phyloP scores from a whole-genome alignment of 257 asterid genomes.

The Penstemon eatonii region DNA sequence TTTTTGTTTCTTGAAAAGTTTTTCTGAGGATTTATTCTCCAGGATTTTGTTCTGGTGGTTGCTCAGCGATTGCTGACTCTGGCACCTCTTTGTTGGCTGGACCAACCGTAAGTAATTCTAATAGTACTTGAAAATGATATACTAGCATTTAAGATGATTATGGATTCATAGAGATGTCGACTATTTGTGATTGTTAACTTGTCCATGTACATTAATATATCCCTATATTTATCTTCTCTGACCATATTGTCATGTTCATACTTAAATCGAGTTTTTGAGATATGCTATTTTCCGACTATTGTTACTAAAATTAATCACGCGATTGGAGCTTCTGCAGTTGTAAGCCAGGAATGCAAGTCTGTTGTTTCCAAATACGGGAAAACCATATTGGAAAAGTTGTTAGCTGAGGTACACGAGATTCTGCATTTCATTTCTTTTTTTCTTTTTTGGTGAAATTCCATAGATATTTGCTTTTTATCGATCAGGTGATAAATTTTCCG shows the following conservation, averaged over 20 bases:
- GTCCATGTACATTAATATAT: too few relatives aligned
- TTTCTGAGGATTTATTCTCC: slow-evolving; percentile 22
- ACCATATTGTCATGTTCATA: not conserved
- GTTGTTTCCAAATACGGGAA: slow-evolving; percentile 65
- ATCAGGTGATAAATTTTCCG: slow-evolving; percentile 18
- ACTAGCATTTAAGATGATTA: not conserved
- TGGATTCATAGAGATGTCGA: too few relatives aligned
- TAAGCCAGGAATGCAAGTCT: slow-evolving; percentile 86
- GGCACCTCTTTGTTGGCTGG: slow-evolving; percentile 95
- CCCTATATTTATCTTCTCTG: slow-evolving; percentile 13
- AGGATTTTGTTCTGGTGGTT: slow-evolving; percentile 79
- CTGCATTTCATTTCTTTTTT: too few relatives aligned
- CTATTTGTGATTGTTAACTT: too few relatives aligned
- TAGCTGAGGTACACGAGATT: slow-evolving; percentile 53
- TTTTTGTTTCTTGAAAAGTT: slow-evolving; percentile 17
- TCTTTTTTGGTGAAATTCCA: too few relatives aligned
- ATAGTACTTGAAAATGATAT: too few relatives aligned
- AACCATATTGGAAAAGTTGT: slow-evolving; percentile 60
- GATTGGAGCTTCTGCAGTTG: slow-evolving; percentile 85
- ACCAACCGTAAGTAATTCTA: slow-evolving; percentile 68
- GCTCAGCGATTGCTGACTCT: slow-evolving; percentile 93
- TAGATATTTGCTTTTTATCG: too few relatives aligned
- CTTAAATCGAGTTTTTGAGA: slow-evolving; percentile 14
- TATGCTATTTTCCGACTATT: slow-evolving; percentile 47
- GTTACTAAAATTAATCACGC: slow-evolving; percentile 77